These are phyloP conservation scores for Gentiana dahurica DNA, from an alignment of 257 asterid species.

Conservation along the genomic window DNA sequence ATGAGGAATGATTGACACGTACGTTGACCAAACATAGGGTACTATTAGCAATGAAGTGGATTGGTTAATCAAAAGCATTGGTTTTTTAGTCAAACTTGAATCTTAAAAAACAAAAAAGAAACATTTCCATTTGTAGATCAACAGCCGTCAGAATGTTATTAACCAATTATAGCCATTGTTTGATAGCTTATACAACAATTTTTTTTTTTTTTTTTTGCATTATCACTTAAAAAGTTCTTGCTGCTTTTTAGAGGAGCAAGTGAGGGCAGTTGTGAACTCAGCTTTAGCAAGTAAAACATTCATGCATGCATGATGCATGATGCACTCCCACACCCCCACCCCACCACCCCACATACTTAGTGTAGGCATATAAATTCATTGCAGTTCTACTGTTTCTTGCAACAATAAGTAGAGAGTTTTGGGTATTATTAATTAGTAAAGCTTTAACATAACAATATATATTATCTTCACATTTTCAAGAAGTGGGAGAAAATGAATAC, in stretches of 20 bases:
- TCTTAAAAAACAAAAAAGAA: too few relatives aligned
- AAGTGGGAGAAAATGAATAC: constrained; percentile 12
- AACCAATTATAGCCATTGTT: too few relatives aligned
- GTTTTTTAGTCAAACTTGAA: too few relatives aligned
- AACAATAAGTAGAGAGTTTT: not conserved
- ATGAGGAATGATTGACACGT: too few relatives aligned
- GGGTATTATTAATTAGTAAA: not conserved
- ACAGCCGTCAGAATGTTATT: too few relatives aligned
- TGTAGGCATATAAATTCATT: constrained; percentile 4
- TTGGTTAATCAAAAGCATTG: too few relatives aligned
- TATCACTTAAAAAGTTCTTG: not conserved
- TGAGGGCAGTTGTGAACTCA: constrained; percentile 12
- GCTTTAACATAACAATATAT: not conserved
- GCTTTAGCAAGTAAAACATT: constrained; percentile 9
- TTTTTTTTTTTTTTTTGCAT: not conserved
- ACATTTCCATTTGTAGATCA: too few relatives aligned
- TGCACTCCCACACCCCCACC: not conserved
- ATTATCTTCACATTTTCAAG: not conserved
- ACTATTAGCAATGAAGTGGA: too few relatives aligned
- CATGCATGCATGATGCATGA: not conserved
- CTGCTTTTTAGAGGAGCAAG: constrained; percentile 10
- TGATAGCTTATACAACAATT: not conserved
- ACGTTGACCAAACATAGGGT: too few relatives aligned
- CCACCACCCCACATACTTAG: too few relatives aligned
- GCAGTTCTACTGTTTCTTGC: not conserved